Evolutionary conservation across 148 eudicot genomes (phyloP).

Genomic region (Drosera capensis): DNA sequence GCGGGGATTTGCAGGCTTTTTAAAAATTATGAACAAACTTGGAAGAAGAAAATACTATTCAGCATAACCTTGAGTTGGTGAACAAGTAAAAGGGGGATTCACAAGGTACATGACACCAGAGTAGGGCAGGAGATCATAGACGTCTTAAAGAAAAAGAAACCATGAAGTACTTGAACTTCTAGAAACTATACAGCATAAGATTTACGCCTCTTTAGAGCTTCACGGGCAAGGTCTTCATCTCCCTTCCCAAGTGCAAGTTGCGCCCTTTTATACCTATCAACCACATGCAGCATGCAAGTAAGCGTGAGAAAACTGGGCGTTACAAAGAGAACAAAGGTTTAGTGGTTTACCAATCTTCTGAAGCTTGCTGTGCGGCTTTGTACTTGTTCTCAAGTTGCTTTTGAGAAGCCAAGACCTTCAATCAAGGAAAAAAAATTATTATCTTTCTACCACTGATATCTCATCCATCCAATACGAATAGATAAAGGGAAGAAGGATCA

Average conservation of each 20-base stretch:
- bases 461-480: too few relatives aligned
- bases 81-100: too few relatives aligned
- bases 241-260: slow-evolving; percentile 92
- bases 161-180: background rate
- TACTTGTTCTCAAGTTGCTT: slow-evolving; percentile 83
- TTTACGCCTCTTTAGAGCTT: slow-evolving; percentile 94
- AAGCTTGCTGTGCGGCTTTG: slow-evolving; percentile 77
- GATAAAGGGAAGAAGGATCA: background rate
- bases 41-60: too few relatives aligned
- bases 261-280: slow-evolving; percentile 71
- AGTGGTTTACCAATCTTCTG: slow-evolving; percentile 74
- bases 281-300: slow-evolving; percentile 7
- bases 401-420: slow-evolving; percentile 94
- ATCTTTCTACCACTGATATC: too few relatives aligned
- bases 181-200: slow-evolving; percentile 67
- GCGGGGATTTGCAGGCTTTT: too few relatives aligned
- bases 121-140: background rate
- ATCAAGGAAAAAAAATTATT: slow-evolving; percentile 7
- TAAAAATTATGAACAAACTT: too few relatives aligned
- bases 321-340: slow-evolving; percentile 5
- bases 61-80: too few relatives aligned
- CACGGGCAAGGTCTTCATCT: slow-evolving; percentile 98
- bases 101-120: too few relatives aligned
- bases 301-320: slow-evolving; percentile 1
- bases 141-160: background rate